phyloP scores from a whole-genome alignment of 768 basidiomycete species.

The Leccinum truebloodii region DNA sequence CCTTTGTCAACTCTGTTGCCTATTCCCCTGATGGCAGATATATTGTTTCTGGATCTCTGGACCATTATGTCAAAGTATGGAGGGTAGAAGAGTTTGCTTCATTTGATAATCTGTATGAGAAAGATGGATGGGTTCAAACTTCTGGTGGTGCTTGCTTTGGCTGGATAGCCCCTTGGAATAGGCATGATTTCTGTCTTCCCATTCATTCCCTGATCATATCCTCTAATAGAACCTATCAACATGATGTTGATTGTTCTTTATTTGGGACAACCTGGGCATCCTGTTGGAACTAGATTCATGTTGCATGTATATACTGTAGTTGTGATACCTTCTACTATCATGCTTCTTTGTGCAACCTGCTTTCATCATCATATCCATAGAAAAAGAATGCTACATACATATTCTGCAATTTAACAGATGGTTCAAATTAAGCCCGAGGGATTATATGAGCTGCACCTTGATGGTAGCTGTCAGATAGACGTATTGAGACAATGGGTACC shows the following conservation, averaged over 20 bases:
- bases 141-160: neutral
- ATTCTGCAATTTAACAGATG: no score
- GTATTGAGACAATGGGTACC: no score
- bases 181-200: neutral
- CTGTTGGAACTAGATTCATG: neutral
- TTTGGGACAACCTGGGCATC: neutral
- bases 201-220: neutral
- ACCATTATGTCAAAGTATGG: slow-evolving; percentile 6
- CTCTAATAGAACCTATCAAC: neutral
- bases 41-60: neutral
- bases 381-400: no score
- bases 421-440: no score
- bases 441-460: no score
- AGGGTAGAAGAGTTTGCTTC: neutral
- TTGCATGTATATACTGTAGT: neutral
- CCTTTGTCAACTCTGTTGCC: neutral
- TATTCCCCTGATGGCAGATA: neutral
- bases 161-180: neutral
- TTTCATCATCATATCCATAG: no score
- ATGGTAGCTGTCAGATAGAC: no score
- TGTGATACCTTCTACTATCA: no score
- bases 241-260: neutral
- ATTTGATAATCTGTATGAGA: neutral
- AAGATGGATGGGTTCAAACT: slow-evolving; percentile 4
- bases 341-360: no score